Conservation (phyloP, 1,284 basidiomycete genomes). For the Schizophyllum amplum region DNA sequence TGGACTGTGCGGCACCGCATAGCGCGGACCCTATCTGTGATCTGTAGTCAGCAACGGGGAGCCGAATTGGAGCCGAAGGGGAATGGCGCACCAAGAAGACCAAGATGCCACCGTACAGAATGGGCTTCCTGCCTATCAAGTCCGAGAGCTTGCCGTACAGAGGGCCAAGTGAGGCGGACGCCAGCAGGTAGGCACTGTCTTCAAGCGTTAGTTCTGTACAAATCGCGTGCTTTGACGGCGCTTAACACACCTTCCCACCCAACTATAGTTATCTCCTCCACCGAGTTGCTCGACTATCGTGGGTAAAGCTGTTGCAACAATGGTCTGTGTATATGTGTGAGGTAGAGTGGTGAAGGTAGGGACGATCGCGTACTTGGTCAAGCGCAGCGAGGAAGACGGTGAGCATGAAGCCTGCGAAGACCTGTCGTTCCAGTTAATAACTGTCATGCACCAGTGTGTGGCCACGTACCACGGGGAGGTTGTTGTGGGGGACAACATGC, state of each 20-base stretch:
- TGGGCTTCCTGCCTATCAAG: slow-evolving; percentile 63
- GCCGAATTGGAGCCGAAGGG: neutral
- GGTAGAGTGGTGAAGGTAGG: neutral
- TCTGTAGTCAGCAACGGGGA: slow-evolving; percentile 5
- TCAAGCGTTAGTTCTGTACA: neutral
- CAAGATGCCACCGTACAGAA: slow-evolving; percentile 60
- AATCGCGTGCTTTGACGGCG: neutral
- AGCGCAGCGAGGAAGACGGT: slow-evolving; percentile 35
- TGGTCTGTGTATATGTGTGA: slow-evolving; percentile 38
- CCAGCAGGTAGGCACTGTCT: slow-evolving; percentile 65
- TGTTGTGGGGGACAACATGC: slow-evolving; percentile 47
- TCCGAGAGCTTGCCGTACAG: slow-evolving; percentile 74
- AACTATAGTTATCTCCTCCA: slow-evolving; percentile 61
- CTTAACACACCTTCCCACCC: slow-evolving; percentile 60
- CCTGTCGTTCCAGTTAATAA: slow-evolving; percentile 21
- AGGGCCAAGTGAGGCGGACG: slow-evolving; percentile 60
- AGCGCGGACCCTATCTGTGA: slow-evolving; percentile 66
- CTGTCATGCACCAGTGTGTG: neutral
- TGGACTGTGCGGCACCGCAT: slow-evolving; percentile 75
- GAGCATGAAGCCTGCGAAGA: slow-evolving; percentile 49
- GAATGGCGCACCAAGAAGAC: slow-evolving; percentile 63
- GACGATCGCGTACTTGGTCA: slow-evolving; percentile 33
- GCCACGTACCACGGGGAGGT: slow-evolving; percentile 34
- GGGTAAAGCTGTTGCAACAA: slow-evolving; percentile 74
- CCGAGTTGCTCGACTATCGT: slow-evolving; percentile 67